These are phyloP conservation scores for Boletus rubescentipes DNA, from an alignment of 768 basidiomycete genomes.

Conservation along the genomic window DNA sequence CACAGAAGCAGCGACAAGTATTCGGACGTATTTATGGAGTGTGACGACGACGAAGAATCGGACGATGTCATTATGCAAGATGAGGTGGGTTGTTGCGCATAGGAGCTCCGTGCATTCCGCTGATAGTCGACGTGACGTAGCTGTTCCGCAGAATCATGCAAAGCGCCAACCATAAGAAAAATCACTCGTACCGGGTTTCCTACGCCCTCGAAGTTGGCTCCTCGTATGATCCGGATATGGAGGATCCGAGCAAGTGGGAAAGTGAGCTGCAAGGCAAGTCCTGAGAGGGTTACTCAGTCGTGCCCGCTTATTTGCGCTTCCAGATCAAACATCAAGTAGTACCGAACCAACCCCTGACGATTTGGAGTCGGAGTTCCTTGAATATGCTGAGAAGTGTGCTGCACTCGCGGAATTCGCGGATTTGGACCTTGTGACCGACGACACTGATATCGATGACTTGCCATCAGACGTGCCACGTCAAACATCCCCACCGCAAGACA, in stretches of 20 bases:
- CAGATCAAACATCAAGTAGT: constrained; percentile 4
- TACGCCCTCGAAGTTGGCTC: constrained; percentile 71
- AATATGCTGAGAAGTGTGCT: constrained; percentile 55
- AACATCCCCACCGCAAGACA: background rate
- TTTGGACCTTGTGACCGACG: constrained; percentile 27
- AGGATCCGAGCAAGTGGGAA: constrained; percentile 65
- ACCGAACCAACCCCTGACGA: constrained; percentile 42
- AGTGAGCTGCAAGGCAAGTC: constrained; percentile 46
- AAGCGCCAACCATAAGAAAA: constrained; percentile 47
- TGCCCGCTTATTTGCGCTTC: constrained; percentile 1
- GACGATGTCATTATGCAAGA: constrained; percentile 62
- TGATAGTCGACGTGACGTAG: constrained; percentile 36
- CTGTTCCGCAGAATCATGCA: constrained; percentile 66
- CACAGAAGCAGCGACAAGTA: constrained; percentile 47
- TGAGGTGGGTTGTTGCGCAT: constrained; percentile 40
- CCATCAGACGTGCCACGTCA: background rate
- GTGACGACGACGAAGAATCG: constrained; percentile 56
- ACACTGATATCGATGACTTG: constrained; percentile 25
- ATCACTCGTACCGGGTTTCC: constrained; percentile 58
- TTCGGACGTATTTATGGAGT: constrained; percentile 48
- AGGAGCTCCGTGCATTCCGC: constrained; percentile 1
- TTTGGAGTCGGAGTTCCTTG: constrained; percentile 54
- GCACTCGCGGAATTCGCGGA: constrained; percentile 49
- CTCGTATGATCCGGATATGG: constrained; percentile 72
- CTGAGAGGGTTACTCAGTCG: constrained; percentile 3